A percentile compares a stretch with the other conserved stretches of the same genome.
phyloP scores from a whole-genome alignment of 352 stramenopile species.

The Phytophthora cactorum region DNA sequence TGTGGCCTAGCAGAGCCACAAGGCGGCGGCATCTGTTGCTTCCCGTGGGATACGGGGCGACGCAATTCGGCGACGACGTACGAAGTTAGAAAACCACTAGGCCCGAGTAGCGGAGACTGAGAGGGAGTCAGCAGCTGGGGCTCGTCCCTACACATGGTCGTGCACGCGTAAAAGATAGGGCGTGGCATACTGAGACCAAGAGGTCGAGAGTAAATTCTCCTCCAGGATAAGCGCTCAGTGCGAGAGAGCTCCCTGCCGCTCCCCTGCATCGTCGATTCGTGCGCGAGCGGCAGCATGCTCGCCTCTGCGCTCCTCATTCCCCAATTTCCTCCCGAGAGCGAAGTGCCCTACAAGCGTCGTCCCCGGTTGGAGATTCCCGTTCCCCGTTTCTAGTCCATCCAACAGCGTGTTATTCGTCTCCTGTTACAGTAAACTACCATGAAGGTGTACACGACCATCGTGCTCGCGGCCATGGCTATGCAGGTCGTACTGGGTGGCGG shows the following conservation, averaged over 20 bases:
- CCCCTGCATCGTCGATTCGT: slow-evolving; percentile 30
- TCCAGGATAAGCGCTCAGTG: slow-evolving; percentile 28
- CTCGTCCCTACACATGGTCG: slow-evolving; percentile 31
- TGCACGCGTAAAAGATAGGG: slow-evolving; percentile 24
- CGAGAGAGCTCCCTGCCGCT: slow-evolving; percentile 28
- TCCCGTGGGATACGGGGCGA: slow-evolving; percentile 1
- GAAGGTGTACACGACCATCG: slow-evolving; percentile 46
- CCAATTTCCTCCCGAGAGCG: slow-evolving; percentile 39
- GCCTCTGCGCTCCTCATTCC: slow-evolving; percentile 26
- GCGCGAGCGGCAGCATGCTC: not conserved
- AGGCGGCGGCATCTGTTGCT: slow-evolving; percentile 22
- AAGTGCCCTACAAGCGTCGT: slow-evolving; percentile 21
- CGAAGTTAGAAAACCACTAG: slow-evolving; percentile 8
- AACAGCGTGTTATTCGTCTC: slow-evolving; percentile 30
- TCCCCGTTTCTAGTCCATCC: slow-evolving; percentile 14
- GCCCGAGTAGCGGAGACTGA: slow-evolving; percentile 12
- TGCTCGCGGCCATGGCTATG: slow-evolving; percentile 43
- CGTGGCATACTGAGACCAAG: slow-evolving; percentile 23
- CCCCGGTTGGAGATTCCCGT: slow-evolving; percentile 32
- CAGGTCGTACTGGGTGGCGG: slow-evolving; percentile 43
- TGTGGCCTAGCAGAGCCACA: slow-evolving; percentile 13
- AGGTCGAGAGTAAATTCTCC: slow-evolving; percentile 6
- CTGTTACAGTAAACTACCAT: slow-evolving; percentile 32
- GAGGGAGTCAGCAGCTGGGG: slow-evolving; percentile 20
- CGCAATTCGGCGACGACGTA: slow-evolving; percentile 18